phyloP scores from a whole-genome alignment of 2,329 filamentous ascomycete species.

The Septoria linicola region DNA sequence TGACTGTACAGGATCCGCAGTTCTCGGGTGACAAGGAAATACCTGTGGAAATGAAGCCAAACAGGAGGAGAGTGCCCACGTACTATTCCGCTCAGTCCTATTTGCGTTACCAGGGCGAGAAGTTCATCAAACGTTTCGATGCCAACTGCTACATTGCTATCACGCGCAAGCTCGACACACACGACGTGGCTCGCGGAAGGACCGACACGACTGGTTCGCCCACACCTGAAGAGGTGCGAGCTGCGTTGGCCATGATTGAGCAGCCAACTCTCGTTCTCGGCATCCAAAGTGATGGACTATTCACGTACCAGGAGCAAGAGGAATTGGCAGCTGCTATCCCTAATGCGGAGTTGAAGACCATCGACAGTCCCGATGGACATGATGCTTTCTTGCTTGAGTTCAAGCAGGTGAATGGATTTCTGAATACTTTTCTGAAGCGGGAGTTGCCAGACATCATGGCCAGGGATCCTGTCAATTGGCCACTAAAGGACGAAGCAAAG shows the following conservation, averaged over 20 bases:
- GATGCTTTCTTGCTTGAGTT: slow-evolving; percentile 97
- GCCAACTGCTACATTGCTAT: slow-evolving; percentile 99
- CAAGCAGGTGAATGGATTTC: slow-evolving; percentile 89
- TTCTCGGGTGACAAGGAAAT: slow-evolving; percentile 46
- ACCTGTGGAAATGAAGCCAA: slow-evolving; percentile 30
- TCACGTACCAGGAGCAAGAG: slow-evolving; percentile 95
- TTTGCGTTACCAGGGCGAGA: slow-evolving; percentile 90
- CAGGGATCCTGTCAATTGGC: slow-evolving; percentile 45
- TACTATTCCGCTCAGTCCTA: slow-evolving; percentile 99
- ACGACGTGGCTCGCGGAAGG: slow-evolving; percentile 63
- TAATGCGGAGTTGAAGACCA: slow-evolving; percentile 74
- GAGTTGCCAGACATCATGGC: slow-evolving; percentile 86
- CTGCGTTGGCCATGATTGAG: slow-evolving; percentile 76
- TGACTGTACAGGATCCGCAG: slow-evolving; percentile 45
- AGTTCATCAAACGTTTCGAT: slow-evolving; percentile 96
- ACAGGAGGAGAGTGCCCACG: slow-evolving; percentile 52
- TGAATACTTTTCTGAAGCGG: slow-evolving; percentile 78
- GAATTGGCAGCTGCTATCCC: slow-evolving; percentile 82
- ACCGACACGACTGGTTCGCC: slow-evolving; percentile 36
- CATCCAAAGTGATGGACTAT: slow-evolving; percentile 92
- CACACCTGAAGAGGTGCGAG: slow-evolving; percentile 55
- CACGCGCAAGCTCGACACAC: slow-evolving; percentile 94
- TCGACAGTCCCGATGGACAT: slow-evolving; percentile 92
- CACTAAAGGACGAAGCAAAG: slow-evolving; percentile 50
- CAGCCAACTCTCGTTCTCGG: slow-evolving; percentile 90